A percentile compares a stretch with the other conserved stretches of the same genome.
Evolutionary conservation across 441 rosid species (phyloP).

Genomic region (Erodium texanum): DNA sequence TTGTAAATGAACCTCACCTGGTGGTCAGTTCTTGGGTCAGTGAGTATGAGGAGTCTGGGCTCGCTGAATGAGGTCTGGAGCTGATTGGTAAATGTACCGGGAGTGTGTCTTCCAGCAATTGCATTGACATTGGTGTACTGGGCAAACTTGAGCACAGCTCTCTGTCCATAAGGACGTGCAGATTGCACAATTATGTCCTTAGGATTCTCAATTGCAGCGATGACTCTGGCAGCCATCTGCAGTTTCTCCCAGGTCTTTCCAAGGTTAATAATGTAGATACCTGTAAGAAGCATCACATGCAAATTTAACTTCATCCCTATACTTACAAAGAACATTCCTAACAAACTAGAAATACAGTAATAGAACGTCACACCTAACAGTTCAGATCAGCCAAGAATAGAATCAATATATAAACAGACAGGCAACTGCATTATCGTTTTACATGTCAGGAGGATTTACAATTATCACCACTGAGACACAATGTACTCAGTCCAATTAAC

Average conservation of each 20-base stretch:
- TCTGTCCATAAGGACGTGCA: constrained; percentile 88
- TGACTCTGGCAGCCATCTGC: constrained; percentile 75
- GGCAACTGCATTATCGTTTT: too few relatives aligned
- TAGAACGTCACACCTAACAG: too few relatives aligned
- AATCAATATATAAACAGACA: too few relatives aligned
- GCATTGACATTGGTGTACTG: constrained; percentile 92
- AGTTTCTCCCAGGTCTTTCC: constrained; percentile 96
- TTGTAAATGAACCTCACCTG: constrained; percentile 40
- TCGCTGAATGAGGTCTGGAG: constrained; percentile 78
- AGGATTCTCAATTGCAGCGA: constrained; percentile 77
- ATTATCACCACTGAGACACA: too few relatives aligned
- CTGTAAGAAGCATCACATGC: constrained; percentile 19
- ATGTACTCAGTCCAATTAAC: too few relatives aligned
- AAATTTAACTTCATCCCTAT: not conserved
- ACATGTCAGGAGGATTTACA: too few relatives aligned
- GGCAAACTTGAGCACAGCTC: constrained; percentile 82
- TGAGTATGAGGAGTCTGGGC: constrained; percentile 80
- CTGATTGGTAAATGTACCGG: constrained; percentile 92
- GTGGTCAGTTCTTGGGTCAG: constrained; percentile 86
- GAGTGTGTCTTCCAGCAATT: constrained; percentile 95
- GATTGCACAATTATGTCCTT: constrained; percentile 84
- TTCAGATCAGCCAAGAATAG: too few relatives aligned
- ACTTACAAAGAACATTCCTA: not conserved
- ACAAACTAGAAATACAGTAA: not conserved
- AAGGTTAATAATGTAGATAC: constrained; percentile 78